These are phyloP conservation scores for Penicillium macrosclerotiorum DNA, from an alignment of 495 filamentous ascomycete species.

Conservation along the genomic window DNA sequence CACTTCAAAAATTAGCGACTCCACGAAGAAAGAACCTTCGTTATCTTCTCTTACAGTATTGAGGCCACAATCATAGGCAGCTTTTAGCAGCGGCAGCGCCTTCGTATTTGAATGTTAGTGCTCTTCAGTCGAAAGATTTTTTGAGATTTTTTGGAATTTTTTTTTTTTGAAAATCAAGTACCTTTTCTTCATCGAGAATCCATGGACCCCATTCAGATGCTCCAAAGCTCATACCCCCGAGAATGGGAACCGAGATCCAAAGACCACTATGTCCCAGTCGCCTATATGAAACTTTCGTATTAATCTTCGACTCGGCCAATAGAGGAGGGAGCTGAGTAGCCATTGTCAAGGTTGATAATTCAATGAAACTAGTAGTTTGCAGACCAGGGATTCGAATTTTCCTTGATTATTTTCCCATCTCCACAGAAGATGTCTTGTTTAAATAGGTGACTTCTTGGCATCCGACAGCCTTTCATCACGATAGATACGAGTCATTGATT, in stretches of 20 bases:
- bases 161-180: conserved; percentile 15
- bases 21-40: too few relatives aligned
- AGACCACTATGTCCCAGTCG: conserved; percentile 26
- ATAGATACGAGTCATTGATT: not conserved
- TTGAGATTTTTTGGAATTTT: conserved; percentile 8
- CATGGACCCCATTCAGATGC: conserved; percentile 35
- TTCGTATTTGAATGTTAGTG: too few relatives aligned
- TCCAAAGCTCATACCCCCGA: conserved; percentile 50
- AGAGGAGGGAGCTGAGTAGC: not conserved
- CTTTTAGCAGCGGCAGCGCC: conserved; percentile 34
- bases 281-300: not conserved
- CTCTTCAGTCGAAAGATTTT: not conserved
- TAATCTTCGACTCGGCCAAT: not conserved
- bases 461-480: too few relatives aligned
- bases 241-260: conserved; percentile 43
- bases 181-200: conserved; percentile 43
- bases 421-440: not conserved
- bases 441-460: too few relatives aligned
- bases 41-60: conserved; percentile 23
- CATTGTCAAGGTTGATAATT: not conserved
- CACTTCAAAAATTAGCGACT: not conserved
- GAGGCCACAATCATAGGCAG: conserved; percentile 46
- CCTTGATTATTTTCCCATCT: too few relatives aligned
- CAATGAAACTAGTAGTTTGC: too few relatives aligned
- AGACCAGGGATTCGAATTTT: too few relatives aligned